Percentiles rank a stretch among this genome's conserved stretches.
phyloP scores from a whole-genome alignment of 441 rosid species.

The Iberis amara region DNA sequence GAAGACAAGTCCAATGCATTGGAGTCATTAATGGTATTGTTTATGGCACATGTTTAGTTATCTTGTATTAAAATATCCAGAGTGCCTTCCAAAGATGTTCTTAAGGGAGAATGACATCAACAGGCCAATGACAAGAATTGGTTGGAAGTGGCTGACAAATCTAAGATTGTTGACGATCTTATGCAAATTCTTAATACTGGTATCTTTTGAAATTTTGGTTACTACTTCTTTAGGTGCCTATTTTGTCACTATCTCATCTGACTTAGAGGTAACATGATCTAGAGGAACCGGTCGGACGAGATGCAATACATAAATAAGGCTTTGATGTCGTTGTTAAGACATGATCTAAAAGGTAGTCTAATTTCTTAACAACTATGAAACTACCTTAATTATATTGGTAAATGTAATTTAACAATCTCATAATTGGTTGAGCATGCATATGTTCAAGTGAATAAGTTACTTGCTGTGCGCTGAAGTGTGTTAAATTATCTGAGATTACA shows the following conservation, averaged over 20 bases:
- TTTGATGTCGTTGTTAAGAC: constrained; percentile 85
- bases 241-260: neutral
- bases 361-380: neutral
- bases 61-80: too few relatives aligned
- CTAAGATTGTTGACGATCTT: constrained; percentile 81
- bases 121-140: too few relatives aligned
- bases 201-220: constrained; percentile 29
- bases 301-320: constrained; percentile 97
- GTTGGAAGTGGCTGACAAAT: too few relatives aligned
- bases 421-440: constrained; percentile 1
- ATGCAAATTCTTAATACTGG: constrained; percentile 74
- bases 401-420: neutral
- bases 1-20: too few relatives aligned
- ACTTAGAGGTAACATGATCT: constrained; percentile 20
- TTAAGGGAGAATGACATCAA: too few relatives aligned
- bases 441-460: constrained; percentile 1
- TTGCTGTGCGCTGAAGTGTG: neutral
- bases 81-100: too few relatives aligned
- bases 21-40: too few relatives aligned
- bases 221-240: neutral
- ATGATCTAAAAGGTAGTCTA: constrained; percentile 85
- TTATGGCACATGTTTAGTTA: too few relatives aligned
- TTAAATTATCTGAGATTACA: neutral
- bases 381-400: neutral
- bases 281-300: constrained; percentile 88